Base-by-base conservation (phyloP, 129 eudicot genomes). In the Arctium minus region DNA sequence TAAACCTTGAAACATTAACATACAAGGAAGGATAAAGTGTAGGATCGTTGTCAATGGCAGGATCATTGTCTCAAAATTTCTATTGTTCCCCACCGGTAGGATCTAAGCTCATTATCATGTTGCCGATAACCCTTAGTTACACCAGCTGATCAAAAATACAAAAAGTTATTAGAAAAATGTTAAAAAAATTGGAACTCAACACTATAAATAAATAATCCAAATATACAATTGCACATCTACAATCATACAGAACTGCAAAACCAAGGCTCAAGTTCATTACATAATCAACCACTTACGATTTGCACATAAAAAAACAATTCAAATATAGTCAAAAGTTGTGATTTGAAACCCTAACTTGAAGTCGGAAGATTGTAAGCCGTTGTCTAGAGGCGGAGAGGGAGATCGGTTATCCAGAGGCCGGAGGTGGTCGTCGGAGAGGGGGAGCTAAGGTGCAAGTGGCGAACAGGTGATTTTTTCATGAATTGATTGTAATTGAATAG, bases 1-100 rank as follows among this genome's bases (percentile, higher is more conserved):
- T 77, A 83, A 96, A 93, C 80, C 76, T 88, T 76, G 98, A 88
- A 78, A 94, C 70, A 53, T 96, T 93, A 81, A 90, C 88, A 84
- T 91, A 96, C 32, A 93, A 42, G 27, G 96, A 87, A 11, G 97
- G 85, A 89, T 96, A 81, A 62, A 93, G 85, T n/a, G 62, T 68
- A 30, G 79, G 91, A 76, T 88, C 86, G 2, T 83, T 65, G 30
- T 74, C 38, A 37, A 39, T 72, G 10, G 78, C 56, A 37, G 85
- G 84, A 40, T 91, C 97, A 75, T 82, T 83, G 68, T 85, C 94
- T n/a, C n/a, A n/a, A n/a, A n/a, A n/a, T n/a, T n/a, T n/a, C n/a
- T n/a, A n/a, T n/a, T n/a, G n/a, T n/a, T n/a, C n/a, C n/a, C n/a
- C n/a, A n/a, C n/a, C n/a, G n/a, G n/a, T n/a, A n/a, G n/a, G n/a